phyloP scores from a whole-genome alignment of 345 rosid genomes.

The Eucalyptus tenuipes region DNA sequence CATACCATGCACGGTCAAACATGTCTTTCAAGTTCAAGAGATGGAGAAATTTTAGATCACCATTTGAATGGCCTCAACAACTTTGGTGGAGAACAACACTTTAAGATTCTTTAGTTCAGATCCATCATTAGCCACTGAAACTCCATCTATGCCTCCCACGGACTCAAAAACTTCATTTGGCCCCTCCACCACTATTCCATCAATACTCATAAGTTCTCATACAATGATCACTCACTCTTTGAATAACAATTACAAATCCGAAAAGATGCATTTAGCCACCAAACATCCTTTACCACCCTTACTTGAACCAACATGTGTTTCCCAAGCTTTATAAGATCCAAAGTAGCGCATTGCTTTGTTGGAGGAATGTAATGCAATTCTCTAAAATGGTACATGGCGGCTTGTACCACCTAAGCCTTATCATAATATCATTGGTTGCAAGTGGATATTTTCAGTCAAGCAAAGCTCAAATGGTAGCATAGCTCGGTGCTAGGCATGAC shows the following conservation, averaged over 20 bases:
- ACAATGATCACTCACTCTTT: neutral
- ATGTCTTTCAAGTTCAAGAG: no score
- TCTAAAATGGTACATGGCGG: neutral
- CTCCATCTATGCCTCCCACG: neutral
- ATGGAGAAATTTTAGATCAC: no score
- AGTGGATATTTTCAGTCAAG: neutral
- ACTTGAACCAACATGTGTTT: neutral
- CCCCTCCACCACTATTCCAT: neutral
- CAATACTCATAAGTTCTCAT: neutral
- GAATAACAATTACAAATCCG: no score
- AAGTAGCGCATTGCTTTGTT: neutral
- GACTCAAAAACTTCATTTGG: neutral
- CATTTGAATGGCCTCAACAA: neutral
- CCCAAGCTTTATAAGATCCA: neutral
- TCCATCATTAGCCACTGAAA: neutral
- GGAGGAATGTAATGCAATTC: neutral
- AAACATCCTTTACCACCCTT: neutral
- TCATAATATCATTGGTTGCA: neutral
- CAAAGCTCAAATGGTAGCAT: neutral
- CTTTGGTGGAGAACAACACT: neutral
- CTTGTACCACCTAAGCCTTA: neutral
- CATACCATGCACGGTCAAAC: no score
- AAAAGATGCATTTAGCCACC: neutral
- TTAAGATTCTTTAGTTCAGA: neutral
- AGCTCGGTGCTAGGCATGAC: neutral